Base-by-base conservation (phyloP, 2,329 filamentous ascomycete species). In the Aureobasidium sp. region DNA sequence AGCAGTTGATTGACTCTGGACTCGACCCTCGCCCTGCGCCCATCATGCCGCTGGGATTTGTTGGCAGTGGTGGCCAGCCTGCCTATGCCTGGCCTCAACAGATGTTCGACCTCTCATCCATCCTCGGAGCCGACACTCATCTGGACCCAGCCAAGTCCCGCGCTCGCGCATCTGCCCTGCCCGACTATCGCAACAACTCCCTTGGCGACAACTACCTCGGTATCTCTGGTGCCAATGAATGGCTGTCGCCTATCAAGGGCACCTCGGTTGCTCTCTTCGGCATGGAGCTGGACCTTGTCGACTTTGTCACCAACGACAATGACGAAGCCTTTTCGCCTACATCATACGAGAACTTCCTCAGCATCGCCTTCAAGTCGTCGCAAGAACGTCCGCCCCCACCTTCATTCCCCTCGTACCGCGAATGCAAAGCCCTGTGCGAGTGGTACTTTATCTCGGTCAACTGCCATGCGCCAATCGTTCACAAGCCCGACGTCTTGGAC, bases 231-330 rank as follows among this genome's bases (percentile, higher is more conserved):
- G 84, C 87, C 61, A 84, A 83, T 67, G 82, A 83, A 9, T 84
- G 85, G 56, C 75, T 91, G 41, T 90, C 86, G 73, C 86, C 87
- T 8, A 87, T 92, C 70, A 87, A 87, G 68, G 89, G 89, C 51
- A 91, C 88, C 0, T 85, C 84, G 9, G 77, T 94, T n/a, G 87
- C 88, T 1, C 84, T 95, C 59, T 84, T 94, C 45, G 90, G 90
- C 37, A 88, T 88, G 67, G 87, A 89, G 49, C 88, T 94, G 68
- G 88, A 95, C 72, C 83, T 93, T 45, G 85, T 87, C 14, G 84
- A 87, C 48, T 91, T 90, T 69, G 82, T 87, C 51, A 84, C 82
- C 0, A 78, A 81, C 1, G 88, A 90, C 64, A 79, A 84, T 71
- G 84, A 88, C 67, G 86, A 89, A 20, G 76, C 84, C 75, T 64